Conservation (phyloP, 2,329 filamentous ascomycete species). For the Colletotrichum camelliae region DNA sequence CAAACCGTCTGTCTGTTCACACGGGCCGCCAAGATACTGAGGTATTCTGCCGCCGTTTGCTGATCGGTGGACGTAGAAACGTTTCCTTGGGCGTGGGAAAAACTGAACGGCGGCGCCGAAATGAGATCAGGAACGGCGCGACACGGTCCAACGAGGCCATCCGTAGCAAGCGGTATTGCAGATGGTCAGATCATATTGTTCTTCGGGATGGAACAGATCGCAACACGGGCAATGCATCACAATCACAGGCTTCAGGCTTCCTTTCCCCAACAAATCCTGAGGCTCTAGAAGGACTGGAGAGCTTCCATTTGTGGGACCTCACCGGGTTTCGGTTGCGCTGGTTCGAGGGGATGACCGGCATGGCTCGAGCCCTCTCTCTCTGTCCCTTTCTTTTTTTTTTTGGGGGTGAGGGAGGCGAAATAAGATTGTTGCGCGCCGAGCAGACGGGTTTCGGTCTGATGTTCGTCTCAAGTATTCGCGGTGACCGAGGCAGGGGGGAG, state of each 20-base stretch:
- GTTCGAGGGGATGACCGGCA: not conserved
- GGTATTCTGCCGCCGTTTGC: not conserved
- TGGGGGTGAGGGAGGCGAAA: not conserved
- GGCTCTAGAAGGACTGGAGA: not conserved
- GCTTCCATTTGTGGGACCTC: not conserved
- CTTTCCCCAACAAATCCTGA: not conserved
- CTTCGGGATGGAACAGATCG: not conserved
- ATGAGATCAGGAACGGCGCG: not conserved
- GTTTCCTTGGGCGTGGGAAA: not conserved
- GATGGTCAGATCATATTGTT: not conserved
- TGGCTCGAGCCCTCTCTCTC: not conserved
- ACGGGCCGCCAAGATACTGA: not conserved
- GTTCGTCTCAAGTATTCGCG: slow-evolving; percentile 6
- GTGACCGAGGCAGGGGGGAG: not conserved
- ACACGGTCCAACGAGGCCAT: not conserved
- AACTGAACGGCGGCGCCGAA: slow-evolving; percentile 9
- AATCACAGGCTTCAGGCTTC: not conserved
- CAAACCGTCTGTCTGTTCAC: not conserved
- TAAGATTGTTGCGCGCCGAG: not conserved
- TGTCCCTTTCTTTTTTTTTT: not conserved
- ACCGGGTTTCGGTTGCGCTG: not conserved
- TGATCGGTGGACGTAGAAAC: not conserved
- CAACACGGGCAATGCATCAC: not conserved
- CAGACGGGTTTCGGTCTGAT: slow-evolving; percentile 16
- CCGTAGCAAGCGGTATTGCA: not conserved